Conservation (phyloP, 2,329 filamentous ascomycete genomes). For the Penicillium sp. region DNA sequence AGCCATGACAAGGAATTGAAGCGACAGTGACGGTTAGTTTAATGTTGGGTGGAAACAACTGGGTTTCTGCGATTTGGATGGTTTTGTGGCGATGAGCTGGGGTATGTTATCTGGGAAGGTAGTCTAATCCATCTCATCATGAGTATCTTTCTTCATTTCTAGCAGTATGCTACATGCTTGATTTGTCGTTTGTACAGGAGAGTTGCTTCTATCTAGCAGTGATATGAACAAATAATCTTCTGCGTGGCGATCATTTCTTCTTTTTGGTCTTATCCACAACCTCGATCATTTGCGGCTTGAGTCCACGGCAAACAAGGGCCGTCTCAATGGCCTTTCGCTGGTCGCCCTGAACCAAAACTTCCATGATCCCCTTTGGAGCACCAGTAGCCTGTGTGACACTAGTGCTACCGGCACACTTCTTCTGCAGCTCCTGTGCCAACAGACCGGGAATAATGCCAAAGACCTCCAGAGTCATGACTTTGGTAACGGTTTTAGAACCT, state of each 20-base stretch:
- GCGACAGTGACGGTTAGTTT: background rate
- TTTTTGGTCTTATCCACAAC: constrained; percentile 68
- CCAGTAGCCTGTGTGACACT: constrained; percentile 63
- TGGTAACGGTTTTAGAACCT: constrained; percentile 66
- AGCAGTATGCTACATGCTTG: background rate
- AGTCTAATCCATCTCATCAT: background rate
- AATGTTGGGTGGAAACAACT: background rate
- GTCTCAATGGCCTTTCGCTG: constrained; percentile 62
- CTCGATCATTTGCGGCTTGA: constrained; percentile 61
- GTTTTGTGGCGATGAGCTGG: background rate
- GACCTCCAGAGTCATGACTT: constrained; percentile 60
- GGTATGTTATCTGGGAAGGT: too few relatives aligned
- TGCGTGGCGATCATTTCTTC: constrained; percentile 48
- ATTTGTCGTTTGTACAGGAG: background rate
- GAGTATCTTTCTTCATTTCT: background rate
- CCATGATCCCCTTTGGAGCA: constrained; percentile 63
- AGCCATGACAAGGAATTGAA: background rate
- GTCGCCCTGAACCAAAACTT: constrained; percentile 67
- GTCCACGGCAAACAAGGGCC: constrained; percentile 59
- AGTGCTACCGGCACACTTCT: constrained; percentile 67
- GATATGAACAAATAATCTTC: too few relatives aligned
- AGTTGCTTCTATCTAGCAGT: background rate
- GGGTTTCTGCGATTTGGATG: background rate
- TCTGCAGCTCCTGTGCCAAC: constrained; percentile 65
- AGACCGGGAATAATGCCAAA: constrained; percentile 61